A percentile compares a stretch with the other conserved stretches of the same genome.
phyloP scores from a whole-genome alignment of 140 eudicot genomes.

The Bidens hawaiensis region DNA sequence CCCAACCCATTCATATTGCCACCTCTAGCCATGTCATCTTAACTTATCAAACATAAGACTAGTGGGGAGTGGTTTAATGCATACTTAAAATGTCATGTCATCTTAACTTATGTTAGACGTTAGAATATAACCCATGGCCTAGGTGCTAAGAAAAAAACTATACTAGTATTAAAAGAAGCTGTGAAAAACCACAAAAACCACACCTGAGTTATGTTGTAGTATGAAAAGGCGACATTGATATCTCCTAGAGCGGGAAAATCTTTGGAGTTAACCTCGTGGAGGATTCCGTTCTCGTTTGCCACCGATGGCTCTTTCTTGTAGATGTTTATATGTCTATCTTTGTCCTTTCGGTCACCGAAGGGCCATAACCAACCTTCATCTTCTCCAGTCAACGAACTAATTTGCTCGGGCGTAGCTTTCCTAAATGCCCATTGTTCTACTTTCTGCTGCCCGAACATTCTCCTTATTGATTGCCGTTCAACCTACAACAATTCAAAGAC shows the following conservation, averaged over 20 bases:
- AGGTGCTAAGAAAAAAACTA: too few species aligned
- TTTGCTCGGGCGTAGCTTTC: conserved; percentile 63
- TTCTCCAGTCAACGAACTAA: conserved; percentile 43
- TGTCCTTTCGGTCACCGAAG: conserved; percentile 18
- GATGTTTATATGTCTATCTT: conserved; percentile 37
- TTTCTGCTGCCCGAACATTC: conserved; percentile 27
- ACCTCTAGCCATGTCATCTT: too few species aligned
- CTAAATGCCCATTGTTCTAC: conserved; percentile 35
- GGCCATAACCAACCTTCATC: conserved; percentile 39
- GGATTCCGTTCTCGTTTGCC: conserved; percentile 45
- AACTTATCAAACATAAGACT: too few species aligned
- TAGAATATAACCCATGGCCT: too few species aligned
- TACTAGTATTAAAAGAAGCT: too few species aligned
- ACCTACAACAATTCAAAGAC: conserved; percentile 19
- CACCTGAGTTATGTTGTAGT: conserved; percentile 61
- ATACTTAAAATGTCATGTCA: too few species aligned
- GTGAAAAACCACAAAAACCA: too few species aligned
- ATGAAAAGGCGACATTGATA: conserved; percentile 37
- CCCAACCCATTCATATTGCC: too few species aligned
- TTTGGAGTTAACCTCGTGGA: conserved; percentile 33
- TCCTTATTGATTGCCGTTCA: conserved; percentile 32
- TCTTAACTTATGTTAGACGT: too few species aligned
- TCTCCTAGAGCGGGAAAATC: conserved; percentile 41
- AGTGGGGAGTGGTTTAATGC: too few species aligned
- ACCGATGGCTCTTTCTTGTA: conserved; percentile 33